Evolutionary conservation across 2,329 filamentous ascomycete species (phyloP), one percentile per base, ranked within the genome.

Genomic region (Coniella lustricola): DNA sequence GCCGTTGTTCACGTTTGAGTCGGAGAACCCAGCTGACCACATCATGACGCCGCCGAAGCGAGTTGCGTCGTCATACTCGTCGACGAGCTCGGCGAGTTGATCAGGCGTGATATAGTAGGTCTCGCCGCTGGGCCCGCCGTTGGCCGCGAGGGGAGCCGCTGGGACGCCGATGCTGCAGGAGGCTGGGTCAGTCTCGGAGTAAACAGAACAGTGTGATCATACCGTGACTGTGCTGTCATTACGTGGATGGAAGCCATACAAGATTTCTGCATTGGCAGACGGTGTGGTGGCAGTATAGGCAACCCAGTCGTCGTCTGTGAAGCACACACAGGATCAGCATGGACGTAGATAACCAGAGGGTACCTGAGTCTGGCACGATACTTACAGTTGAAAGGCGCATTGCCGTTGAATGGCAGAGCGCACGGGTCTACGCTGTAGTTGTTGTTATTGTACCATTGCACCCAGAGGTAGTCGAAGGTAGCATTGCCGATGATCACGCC

Each of bases 391-490:
- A 61, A 56, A 2, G 53, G 17, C 2, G 55, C 54, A 29, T 57
- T 50, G 29, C 41, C 41, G 43, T 50, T 50, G 36, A 46, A 46
- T 0, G 48, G 48, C 25, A 50, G 14, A n/a, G 48, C 48, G 36
- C 48, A 50, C 12, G 48, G 48, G 16, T 46, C 38, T 7, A 18
- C 35, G 4, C 40, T 47, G 37, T 47, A 47, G 20, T 50, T 46
- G 22, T 44, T 49, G 36, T 68, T 71, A 54, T 72, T 72, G 59
- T 70, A 72, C 55, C 69, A 71, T 49, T 72, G 69, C 9, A 71
- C 62, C 53, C 64, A 71, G n/a, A 72, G 57, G 49, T 67, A 70
- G 50, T 71, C 69, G 16, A 47, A 54, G 67, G 70, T 54, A 56
- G 65, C n/a, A 21, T 64, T 61, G 22, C 57, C 59, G 41, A 73